Evolutionary conservation across 805 yeast genomes (phyloP), one percentile per base, ranked within the genome.

Genomic region (Pichia occidentalis): DNA sequence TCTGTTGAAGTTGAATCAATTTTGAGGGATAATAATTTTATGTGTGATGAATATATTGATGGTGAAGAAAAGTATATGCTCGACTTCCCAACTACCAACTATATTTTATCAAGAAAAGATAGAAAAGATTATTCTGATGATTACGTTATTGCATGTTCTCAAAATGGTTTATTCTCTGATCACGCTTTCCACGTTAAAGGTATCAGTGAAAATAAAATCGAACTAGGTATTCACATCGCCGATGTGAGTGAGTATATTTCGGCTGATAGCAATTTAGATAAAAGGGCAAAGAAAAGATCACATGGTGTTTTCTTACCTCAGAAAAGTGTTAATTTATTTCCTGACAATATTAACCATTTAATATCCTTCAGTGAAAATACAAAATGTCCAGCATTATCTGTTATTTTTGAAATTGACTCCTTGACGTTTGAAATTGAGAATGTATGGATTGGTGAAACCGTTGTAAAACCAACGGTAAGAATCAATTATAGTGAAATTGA

Each of bases 281-380:
- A 88, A 45, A 87, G 90, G 56, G 83, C 95, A 1, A 84, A 85
- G 60, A 87, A 85, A 64, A 74, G 97, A 56, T 86, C 94, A 1
- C 76, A 90, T 4, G 78, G 95, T 7, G 97, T 90, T 4, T 83
- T 80, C 53, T 70, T 88, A 58, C 92, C 94, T 11, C 95, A 88
- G 56, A 73, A 72, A 44, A 67, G 71, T 21, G 73, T 77, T 30
- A 74, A 80, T 42, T 67, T 87, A 49, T 71, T 80, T 48, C 95
- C 96, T 7, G 64, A 65, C 30, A 70, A 72, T 32, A 67, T 90
- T 18, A 76, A 75, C 50, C 72, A 76, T 6, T 50, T 71, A 18
- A 61, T 76, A 26, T 77, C 86, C 2, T 77, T 88, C 54, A 68
- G 68, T 24, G 79, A 72, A 34, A 75, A 72, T 40, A 73, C 72